Base-by-base conservation (phyloP, 768 basidiomycete genomes). In the Clitopilus passeckerianus region DNA sequence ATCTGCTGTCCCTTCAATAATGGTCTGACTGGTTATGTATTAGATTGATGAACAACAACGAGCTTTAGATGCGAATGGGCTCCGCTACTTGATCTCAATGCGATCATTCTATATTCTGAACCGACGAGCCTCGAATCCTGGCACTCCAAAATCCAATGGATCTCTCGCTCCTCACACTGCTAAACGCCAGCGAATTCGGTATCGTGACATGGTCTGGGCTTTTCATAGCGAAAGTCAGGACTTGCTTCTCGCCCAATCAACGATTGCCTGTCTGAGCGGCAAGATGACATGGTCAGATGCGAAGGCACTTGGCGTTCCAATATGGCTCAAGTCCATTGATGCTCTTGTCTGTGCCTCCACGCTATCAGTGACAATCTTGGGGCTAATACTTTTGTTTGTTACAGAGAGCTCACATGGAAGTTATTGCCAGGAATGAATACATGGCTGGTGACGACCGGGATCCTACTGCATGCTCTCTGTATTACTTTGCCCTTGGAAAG, bases 151-250 rank as follows among this genome's bases (percentile, higher is more conserved):
- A 22, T 80, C 81, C 7, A 75, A 71, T 1, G 77, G 71, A 34
- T 63, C 70, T 1, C 68, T 76, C 14, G 76, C 76, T n/a, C 74
- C 75, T 34, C 74, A 74, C 62, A 80, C 83, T 41, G 85, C 81
- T 27, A 79, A 84, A 65, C 77, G 92, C 65, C 86, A 89, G 67
- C 82, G 93, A n/a, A 79, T 96, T 53, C 85, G 92, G 20, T 95
- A 90, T 71, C 86, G 97, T 34, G 96, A 99, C 71, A 93, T 98
- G 77, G 80, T 98, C 24, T 99, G 96, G 95, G 96, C 95, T 0
- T 95, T 90, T 69, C 91, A 97, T 65, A 97, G 95, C 67, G 94
- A 97, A 72, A 92, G 87, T 67, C 95, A 99, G 66, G 93, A 90
- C 16, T 71, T 98, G 50, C 72, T 99, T 5, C 71, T 97, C 56